phyloP scores from a whole-genome alignment of 2,329 filamentous ascomycete species.

The Catunica adiposa region DNA sequence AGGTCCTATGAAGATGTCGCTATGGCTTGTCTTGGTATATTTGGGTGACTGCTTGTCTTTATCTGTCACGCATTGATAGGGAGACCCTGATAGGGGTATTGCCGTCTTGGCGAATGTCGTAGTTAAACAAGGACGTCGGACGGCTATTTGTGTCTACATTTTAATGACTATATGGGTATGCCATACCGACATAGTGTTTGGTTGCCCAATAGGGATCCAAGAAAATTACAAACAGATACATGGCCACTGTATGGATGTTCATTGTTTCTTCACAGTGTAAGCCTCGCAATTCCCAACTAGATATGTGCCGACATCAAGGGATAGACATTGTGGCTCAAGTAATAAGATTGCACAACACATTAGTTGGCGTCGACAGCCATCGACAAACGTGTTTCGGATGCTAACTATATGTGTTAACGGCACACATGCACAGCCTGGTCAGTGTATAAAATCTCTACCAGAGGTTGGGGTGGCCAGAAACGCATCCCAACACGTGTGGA shows the following conservation, averaged over 20 bases:
- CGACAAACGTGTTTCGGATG: no score
- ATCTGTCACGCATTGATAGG: background rate
- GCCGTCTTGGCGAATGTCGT: background rate
- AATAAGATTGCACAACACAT: background rate
- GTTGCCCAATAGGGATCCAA: background rate
- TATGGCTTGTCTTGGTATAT: no score
- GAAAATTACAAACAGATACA: no score
- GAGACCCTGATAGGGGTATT: constrained; percentile 1
- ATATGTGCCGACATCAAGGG: background rate
- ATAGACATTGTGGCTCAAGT: background rate
- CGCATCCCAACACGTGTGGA: background rate
- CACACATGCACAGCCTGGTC: no score
- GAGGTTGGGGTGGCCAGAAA: no score
- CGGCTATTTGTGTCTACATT: background rate
- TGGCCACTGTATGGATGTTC: background rate
- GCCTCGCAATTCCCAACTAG: background rate
- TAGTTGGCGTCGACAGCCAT: background rate
- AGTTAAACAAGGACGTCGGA: background rate
- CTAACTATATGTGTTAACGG: no score
- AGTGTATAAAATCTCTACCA: no score
- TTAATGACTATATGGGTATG: background rate
- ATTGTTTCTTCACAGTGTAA: background rate
- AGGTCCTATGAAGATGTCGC: no score
- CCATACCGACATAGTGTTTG: background rate
- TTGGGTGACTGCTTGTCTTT: background rate